Conservation (phyloP, 1,284 basidiomycete genomes). For the Lignosus rhinocerotis region DNA sequence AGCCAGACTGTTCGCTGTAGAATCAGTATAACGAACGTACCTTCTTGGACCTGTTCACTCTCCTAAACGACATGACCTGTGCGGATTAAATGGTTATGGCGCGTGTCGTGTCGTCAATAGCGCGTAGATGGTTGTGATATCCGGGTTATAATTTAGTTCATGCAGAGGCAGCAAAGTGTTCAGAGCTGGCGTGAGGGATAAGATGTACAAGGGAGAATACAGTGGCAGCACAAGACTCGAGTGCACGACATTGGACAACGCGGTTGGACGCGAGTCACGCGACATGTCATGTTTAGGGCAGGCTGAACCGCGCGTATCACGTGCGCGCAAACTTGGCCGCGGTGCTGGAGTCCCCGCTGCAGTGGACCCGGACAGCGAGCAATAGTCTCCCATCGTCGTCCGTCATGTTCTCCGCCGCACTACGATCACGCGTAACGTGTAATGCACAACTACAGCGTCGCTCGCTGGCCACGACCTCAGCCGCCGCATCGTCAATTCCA, state of each 20-base stretch:
- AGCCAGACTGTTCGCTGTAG: not conserved
- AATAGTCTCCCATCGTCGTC: conserved; percentile 3
- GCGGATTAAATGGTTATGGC: not conserved
- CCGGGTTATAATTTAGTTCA: not conserved
- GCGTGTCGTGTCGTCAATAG: not conserved
- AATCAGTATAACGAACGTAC: conserved; percentile 23
- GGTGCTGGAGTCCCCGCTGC: conserved; percentile 9
- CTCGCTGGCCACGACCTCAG: conserved; percentile 13
- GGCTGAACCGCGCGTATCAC: conserved; percentile 24
- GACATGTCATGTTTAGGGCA: conserved; percentile 28
- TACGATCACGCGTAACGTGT: conserved; percentile 7
- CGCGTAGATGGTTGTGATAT: not conserved
- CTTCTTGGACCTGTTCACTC: conserved; percentile 46
- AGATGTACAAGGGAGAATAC: not conserved
- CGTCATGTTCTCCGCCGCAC: conserved; percentile 12
- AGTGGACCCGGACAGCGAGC: conserved; percentile 7
- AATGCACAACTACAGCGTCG: conserved; percentile 8
- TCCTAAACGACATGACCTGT: conserved; percentile 23
- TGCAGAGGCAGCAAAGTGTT: not conserved
- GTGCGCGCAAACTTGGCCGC: conserved; percentile 12
- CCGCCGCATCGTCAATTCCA: conserved; percentile 6
- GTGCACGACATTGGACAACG: not conserved
- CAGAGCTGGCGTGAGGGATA: not conserved
- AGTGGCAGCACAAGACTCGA: not conserved
- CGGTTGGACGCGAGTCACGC: conserved; percentile 19